Conservation (phyloP, 345 rosid genomes). For the Gossypium thurberi region DNA sequence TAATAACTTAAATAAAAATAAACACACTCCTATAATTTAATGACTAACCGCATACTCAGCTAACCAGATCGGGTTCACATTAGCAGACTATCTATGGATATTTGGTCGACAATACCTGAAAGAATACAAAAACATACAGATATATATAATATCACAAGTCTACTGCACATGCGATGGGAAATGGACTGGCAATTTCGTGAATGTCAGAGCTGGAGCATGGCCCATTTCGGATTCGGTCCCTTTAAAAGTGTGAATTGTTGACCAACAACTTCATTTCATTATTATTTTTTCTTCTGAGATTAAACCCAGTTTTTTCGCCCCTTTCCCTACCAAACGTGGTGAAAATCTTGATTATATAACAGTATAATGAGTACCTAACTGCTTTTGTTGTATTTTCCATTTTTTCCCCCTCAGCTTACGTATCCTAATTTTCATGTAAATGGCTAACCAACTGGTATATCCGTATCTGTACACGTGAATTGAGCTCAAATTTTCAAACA, state of each 20-base stretch:
- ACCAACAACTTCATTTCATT: background rate
- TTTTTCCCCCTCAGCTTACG: background rate
- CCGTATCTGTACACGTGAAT: slow-evolving; percentile 19
- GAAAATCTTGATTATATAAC: background rate
- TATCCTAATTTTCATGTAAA: background rate
- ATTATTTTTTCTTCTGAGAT: background rate
- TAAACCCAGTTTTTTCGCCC: background rate
- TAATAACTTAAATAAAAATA: too few species aligned
- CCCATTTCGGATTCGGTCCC: background rate
- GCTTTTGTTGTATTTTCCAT: background rate
- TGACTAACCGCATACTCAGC: background rate
- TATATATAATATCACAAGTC: background rate
- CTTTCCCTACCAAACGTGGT: background rate
- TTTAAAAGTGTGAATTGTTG: background rate
- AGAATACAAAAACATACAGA: background rate
- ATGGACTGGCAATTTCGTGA: background rate
- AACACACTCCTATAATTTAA: too few species aligned
- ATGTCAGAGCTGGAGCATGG: background rate
- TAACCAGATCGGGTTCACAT: background rate
- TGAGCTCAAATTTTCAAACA: slow-evolving; percentile 9
- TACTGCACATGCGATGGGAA: background rate
- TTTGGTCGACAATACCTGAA: too few species aligned
- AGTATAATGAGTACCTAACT: background rate
- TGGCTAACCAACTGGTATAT: background rate
- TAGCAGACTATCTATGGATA: background rate